Conservation (phyloP, 2,329 filamentous ascomycete species). For the Epichloe amarillans region DNA sequence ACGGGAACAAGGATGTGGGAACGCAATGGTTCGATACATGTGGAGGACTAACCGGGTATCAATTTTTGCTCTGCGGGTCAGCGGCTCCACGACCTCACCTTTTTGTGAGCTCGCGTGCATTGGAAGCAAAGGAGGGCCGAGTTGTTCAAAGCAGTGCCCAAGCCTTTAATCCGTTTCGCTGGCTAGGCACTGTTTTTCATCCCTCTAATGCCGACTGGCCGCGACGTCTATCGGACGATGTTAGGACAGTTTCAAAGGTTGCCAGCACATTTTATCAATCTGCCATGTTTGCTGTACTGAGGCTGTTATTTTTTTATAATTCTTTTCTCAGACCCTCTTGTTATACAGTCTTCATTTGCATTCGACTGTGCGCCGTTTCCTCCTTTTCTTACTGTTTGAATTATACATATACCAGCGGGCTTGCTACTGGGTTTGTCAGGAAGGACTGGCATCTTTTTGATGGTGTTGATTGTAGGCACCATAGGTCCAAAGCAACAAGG, state of each 20-base stretch:
- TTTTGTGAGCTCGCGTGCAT: neutral
- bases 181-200: slow-evolving; percentile 5
- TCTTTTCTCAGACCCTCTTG: neutral
- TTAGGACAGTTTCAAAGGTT: slow-evolving; percentile 6
- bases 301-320: neutral
- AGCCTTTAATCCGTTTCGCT: neutral
- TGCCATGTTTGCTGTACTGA: neutral
- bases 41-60: slow-evolving; percentile 10
- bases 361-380: slow-evolving; percentile 13
- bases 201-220: neutral
- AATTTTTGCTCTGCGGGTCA: slow-evolving; percentile 10
- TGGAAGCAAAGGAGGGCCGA: neutral
- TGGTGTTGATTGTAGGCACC: slow-evolving; percentile 1
- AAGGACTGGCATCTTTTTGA: slow-evolving; percentile 4
- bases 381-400: slow-evolving; percentile 14
- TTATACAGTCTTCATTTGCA: slow-evolving; percentile 16
- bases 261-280: neutral
- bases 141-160: neutral
- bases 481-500: too few relatives aligned
- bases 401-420: slow-evolving; percentile 23
- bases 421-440: slow-evolving; percentile 19
- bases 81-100: slow-evolving; percentile 1
- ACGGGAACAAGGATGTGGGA: slow-evolving; percentile 9
- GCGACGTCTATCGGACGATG: neutral
- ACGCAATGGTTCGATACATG: neutral